phyloP scores from a whole-genome alignment of 192 early-diverging fungal genomes.

The Mortierella hygrophila region DNA sequence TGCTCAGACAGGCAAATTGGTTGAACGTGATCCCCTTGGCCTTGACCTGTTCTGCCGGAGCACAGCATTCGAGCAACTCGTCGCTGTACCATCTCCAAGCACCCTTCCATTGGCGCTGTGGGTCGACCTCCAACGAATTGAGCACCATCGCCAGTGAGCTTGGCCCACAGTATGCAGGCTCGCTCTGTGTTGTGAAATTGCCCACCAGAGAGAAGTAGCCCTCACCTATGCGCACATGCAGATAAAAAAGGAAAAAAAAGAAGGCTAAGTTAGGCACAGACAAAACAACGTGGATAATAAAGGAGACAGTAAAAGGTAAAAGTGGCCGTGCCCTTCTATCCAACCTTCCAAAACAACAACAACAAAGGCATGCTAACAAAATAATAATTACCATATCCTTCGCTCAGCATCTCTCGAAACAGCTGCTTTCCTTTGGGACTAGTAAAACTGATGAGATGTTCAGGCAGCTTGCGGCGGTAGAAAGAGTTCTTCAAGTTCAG shows the following conservation, averaged over 20 bases:
- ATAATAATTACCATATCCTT: slow-evolving; percentile 66
- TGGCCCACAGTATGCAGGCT: slow-evolving; percentile 91
- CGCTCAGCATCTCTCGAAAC: slow-evolving; percentile 83
- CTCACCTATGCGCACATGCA: slow-evolving; percentile 62
- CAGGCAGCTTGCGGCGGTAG: slow-evolving; percentile 76
- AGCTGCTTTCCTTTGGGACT: slow-evolving; percentile 80
- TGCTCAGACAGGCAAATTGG: slow-evolving; percentile 92
- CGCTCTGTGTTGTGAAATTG: slow-evolving; percentile 92
- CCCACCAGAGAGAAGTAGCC: slow-evolving; percentile 89
- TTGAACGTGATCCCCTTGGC: slow-evolving; percentile 90
- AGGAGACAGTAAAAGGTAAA: not conserved
- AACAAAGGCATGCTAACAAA: too few species aligned
- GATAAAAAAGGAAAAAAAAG: slow-evolving; percentile 5
- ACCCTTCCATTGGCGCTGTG: slow-evolving; percentile 90
- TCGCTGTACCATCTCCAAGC: slow-evolving; percentile 80
- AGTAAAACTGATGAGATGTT: slow-evolving; percentile 80
- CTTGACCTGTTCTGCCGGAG: slow-evolving; percentile 77
- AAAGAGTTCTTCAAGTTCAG: slow-evolving; percentile 61
- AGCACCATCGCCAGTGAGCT: slow-evolving; percentile 94
- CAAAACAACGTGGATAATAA: not conserved
- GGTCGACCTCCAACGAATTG: slow-evolving; percentile 94
- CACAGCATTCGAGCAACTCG: slow-evolving; percentile 81
- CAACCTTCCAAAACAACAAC: not conserved
- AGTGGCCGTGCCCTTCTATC: not conserved
- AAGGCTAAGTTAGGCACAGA: not conserved